A percentile compares a stretch with the other conserved stretches of the same genome.
Evolutionary conservation across 2,329 filamentous ascomycete genomes (phyloP).

Genomic region (Pyrenophora graminea): DNA sequence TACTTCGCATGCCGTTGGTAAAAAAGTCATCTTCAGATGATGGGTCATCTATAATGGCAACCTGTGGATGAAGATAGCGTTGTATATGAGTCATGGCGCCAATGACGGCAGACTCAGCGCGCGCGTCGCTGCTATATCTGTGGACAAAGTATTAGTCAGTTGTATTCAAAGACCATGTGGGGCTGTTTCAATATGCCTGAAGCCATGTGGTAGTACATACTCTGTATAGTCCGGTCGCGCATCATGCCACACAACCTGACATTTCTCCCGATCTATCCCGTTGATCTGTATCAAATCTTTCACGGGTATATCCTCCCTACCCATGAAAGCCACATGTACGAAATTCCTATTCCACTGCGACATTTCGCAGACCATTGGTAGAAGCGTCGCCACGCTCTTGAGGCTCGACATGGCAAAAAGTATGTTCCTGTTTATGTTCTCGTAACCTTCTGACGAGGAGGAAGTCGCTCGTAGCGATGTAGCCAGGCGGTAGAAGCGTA

Average conservation of each 20-base stretch:
- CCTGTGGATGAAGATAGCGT: constrained; percentile 76
- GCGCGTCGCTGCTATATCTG: constrained; percentile 65
- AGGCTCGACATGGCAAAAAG: constrained; percentile 79
- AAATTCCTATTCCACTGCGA: constrained; percentile 67
- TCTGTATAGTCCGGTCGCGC: constrained; percentile 74
- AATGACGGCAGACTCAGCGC: constrained; percentile 67
- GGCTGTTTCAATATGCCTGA: neutral
- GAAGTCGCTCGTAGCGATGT: constrained; percentile 63
- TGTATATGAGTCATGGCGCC: constrained; percentile 74
- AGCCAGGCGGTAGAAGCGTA: constrained; percentile 70
- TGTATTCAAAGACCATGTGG: neutral
- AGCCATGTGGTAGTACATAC: constrained; percentile 25
- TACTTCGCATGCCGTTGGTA: constrained; percentile 61
- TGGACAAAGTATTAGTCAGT: neutral
- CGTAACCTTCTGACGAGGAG: constrained; percentile 57
- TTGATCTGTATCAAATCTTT: constrained; percentile 75
- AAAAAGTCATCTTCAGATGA: constrained; percentile 71
- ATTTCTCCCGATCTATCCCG: constrained; percentile 69
- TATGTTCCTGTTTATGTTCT: constrained; percentile 67
- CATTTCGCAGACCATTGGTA: constrained; percentile 90
- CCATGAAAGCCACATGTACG: constrained; percentile 82
- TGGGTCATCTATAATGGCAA: constrained; percentile 71
- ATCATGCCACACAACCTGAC: constrained; percentile 71
- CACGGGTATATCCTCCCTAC: constrained; percentile 70
- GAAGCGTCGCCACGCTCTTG: constrained; percentile 70